Base-by-base conservation (phyloP, 257 asterid genomes). In the Solanum microdontum region DNA sequence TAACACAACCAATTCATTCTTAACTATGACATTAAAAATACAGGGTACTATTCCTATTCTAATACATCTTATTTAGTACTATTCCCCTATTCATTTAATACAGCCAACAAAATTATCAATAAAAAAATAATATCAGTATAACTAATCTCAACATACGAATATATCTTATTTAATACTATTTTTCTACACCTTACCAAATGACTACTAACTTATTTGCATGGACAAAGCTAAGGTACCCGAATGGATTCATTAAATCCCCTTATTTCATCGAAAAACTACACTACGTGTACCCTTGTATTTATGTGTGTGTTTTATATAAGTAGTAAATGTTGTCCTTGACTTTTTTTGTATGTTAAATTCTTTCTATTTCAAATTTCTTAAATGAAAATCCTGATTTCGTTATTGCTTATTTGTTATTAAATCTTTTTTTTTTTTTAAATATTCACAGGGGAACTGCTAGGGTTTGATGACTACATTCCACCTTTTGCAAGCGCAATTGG, bases 401-500 rank as follows among this genome's bases (percentile, higher is more conserved):
- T 4, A 21, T 23, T 58, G 24, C 24, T 58, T 62, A 3, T 62
- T 62, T 62, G 30, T 23, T 62, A 62, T 60, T 58, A 7, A 58
- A 21, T 15, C 8, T 51, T 4, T 51, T 48, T 48, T 14, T 55
- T 55, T 14, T 40, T 40, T 2, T 1, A 45, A 60, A 21, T 55
- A 23, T 60, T 1, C 69, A 60, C 70, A 62, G 70, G 70, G 1
- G 1, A 62, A 62, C 9, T 83, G 0, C 83, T 94, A 7, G 95
- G 96, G 5, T 92, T 94, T 83, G 66, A 9, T 2, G 4, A 19
- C 3, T 77, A 89, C 12, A 86, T 91, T 55, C 93, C 94, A 14
- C 94, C 96, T 0, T 92, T 55, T 84, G 96, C 85, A 34, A 83
- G 72, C 0, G 87, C 94, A 32, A 80, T 2, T 39, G 94, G 90